Evolutionary conservation across 176 grass and related monocot genomes (phyloP), one percentile per base, ranked within the genome.

Genomic region (Carex pumila): DNA sequence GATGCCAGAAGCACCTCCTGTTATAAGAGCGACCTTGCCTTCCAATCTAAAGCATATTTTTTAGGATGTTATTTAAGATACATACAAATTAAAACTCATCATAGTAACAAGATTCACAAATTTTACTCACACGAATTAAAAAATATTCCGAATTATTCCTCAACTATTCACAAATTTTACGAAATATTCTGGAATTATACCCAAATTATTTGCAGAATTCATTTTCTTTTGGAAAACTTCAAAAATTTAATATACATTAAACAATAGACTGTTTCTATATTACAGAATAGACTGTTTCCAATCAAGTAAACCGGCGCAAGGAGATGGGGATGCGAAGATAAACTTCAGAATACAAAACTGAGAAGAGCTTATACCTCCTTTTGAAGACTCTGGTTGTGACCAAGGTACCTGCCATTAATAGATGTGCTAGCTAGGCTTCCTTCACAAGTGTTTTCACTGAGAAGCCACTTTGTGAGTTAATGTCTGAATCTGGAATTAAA

Each of bases 1-100:
- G 3, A 94, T 94, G 3, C 95, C 95, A 1, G 84, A 60, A 11
- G 91, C 91, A 6, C 95, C 89, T 1, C 95, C 92, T 6, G 92
- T 93, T 18, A 98, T 87, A 25, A 98, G 85, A n/a, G 88, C 91
- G 4, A 93, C 92, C 87, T 98, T 94, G 3, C 92, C 87, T 85
- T 91, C 84, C 87, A 94, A 83, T 43, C 95, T 98, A 79, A 45
- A 53, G 8, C 36, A 36, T 8, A 19, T 0, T 25, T 25, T 36
- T 36, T 36, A 36, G 34, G 34, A 36, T 36, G 34, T 3, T 4
- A 36, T 36, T 36, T 36, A 36, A 36, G 34, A 36, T 4, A 36
- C n/a, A n/a, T n/a, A 36, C 34, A 36, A 36, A 3, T 36, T 36
- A 36, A 36, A 36, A 36, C 34, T 36, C 34, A 36, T 36, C 2